A percentile compares a stretch with the other conserved stretches of the same genome.
Conservation (phyloP, 768 basidiomycete genomes). For the Boletus subcaerulescens region DNA sequence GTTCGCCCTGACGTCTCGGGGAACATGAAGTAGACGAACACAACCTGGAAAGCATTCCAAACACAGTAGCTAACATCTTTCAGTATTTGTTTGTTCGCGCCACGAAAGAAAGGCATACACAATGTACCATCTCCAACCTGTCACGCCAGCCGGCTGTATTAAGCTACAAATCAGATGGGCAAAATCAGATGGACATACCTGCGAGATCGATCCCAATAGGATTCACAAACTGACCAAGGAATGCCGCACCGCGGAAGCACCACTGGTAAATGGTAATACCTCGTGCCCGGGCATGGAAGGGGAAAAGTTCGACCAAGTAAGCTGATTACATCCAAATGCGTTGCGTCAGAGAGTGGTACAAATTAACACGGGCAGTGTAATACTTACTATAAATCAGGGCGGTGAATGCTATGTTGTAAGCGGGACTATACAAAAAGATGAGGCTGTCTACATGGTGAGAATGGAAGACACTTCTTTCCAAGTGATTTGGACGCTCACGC, state of each 20-base stretch:
- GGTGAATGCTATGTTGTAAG: constrained; percentile 13
- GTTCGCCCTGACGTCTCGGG: constrained; percentile 20
- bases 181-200: background rate
- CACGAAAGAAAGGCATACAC: constrained; percentile 1
- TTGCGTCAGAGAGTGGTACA: constrained; percentile 1
- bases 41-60: constrained; percentile 14
- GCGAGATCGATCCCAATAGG: constrained; percentile 15
- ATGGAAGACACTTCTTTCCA: background rate
- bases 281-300: constrained; percentile 57
- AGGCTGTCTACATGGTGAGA: constrained; percentile 4
- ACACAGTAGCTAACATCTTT: constrained; percentile 12
- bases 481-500: background rate
- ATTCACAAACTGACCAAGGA: constrained; percentile 11
- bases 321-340: background rate
- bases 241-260: constrained; percentile 41
- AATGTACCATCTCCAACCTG: constrained; percentile 20
- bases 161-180: background rate
- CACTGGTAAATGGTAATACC: constrained; percentile 61
- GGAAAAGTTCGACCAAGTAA: constrained; percentile 57
- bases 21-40: constrained; percentile 17
- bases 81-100: background rate
- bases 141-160: background rate
- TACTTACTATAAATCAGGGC: constrained; percentile 9
- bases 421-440: constrained; percentile 17
- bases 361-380: too few relatives aligned